Evolutionary conservation across 306 rosid genomes (phyloP), one percentile per base, ranked within the genome.

Genomic region (Sindora glabra): DNA sequence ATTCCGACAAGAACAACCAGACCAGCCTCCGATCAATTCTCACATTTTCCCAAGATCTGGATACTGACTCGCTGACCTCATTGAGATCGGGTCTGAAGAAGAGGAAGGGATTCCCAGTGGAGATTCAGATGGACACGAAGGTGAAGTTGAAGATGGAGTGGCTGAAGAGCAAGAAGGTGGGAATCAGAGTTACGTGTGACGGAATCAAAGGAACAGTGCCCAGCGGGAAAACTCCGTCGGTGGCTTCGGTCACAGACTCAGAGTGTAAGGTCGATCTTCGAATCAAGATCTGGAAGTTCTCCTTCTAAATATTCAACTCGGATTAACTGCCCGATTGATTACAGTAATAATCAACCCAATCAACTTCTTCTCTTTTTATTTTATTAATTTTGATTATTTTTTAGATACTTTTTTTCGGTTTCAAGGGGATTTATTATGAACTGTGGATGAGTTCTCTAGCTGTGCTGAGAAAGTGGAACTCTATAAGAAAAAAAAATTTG

Each of bases 221-320:
- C 27, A 73, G 60, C 33, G 96, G 90, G n/a, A 92, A 84, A 77
- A n/a, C 86, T 1, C 94, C 99, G 77, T 36, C 94, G 69, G 77
- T 84, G 63, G 95, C 87, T 11, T 70, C 85, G 2, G 90, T 92
- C 16, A 71, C 88, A 27, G 68, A 62, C 58, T 67, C 99, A 4
- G 76, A 84, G 39, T 94, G 99, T 59, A 80, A 84, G 79, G 96
- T 92, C 52, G 96, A 86, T 86, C 95, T 94, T 36, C 84, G 99
- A 65, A 80, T 94, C 86, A 94, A 84, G 95, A 86, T 94, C 86
- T 94, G 97, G 97, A 94, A 86, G 69, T 94, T 77, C 64, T 86
- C 94, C 1, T 72, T 89, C 46, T 88, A 29, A 9, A 29, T 9
- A 4, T 29, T 29, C 5, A 9, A 4, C 2, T 4, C 2, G 1